Conservation (phyloP, 768 basidiomycete genomes). For the Leucosporidium creatinivorum region DNA sequence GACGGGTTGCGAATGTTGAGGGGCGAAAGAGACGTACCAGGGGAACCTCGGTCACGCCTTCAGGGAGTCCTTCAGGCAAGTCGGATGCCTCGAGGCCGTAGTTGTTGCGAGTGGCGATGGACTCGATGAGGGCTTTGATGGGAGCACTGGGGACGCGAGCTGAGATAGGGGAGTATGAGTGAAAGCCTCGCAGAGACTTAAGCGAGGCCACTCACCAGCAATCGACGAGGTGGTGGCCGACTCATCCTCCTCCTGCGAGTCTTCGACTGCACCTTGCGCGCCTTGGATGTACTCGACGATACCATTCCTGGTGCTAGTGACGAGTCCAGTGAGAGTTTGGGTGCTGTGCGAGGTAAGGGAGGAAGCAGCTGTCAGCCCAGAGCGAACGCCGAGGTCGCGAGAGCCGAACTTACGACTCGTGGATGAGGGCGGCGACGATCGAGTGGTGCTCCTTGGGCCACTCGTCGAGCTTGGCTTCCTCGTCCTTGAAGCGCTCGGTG, state of each 20-base stretch:
- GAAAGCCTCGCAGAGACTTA: background rate
- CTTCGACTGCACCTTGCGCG: constrained; percentile 2
- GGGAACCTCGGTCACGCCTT: constrained; percentile 38
- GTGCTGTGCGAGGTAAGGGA: background rate
- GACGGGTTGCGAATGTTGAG: too few relatives aligned
- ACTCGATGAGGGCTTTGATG: constrained; percentile 61
- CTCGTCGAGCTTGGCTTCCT: constrained; percentile 50
- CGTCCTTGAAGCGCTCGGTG: constrained; percentile 49
- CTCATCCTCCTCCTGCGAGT: constrained; percentile 18
- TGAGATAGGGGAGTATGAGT: constrained; percentile 4
- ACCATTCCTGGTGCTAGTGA: constrained; percentile 46
- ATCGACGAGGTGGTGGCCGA: background rate
- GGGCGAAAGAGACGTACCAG: constrained; percentile 29
- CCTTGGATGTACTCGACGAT: constrained; percentile 39
- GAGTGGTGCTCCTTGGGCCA: constrained; percentile 66
- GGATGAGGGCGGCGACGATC: constrained; percentile 70
- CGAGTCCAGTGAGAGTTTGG: background rate
- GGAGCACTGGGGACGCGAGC: constrained; percentile 47
- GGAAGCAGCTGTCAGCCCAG: too few relatives aligned
- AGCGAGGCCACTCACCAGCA: background rate
- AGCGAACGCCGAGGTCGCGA: too few relatives aligned
- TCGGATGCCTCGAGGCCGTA: constrained; percentile 59
- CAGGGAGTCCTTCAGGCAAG: constrained; percentile 10
- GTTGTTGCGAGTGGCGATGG: constrained; percentile 61
- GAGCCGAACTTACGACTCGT: constrained; percentile 63